Evolutionary conservation across 2,329 filamentous ascomycete genomes (phyloP), one percentile per base, ranked within the genome.

Genomic region (Lomentospora prolificans): DNA sequence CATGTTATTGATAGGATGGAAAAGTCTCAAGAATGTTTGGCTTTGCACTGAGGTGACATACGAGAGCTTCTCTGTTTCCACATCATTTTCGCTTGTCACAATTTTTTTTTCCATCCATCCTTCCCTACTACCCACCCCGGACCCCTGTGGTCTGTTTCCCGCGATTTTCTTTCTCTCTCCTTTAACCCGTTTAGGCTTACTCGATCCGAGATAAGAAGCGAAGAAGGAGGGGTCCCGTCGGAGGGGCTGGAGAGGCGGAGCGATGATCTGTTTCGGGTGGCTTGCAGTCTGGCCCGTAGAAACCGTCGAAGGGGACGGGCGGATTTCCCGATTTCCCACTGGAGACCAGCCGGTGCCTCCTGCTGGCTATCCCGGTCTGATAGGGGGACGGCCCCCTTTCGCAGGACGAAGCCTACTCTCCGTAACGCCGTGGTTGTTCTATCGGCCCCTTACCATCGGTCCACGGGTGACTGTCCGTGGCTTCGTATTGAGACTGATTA

Each of bases 181-280:
- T 25, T 25, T 48, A 41, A n/a, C 36, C 36, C 36, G 36, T 41
- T 41, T n/a, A 41, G 36, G 36, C 36, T 41, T 41, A 10, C 36
- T 41, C 36, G 36, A 17, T 41, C 36, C 36, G 36, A 41, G 36
- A 41, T 8, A 41, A 41, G n/a, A 41, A 17, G 36, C 36, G 36
- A 41, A 22, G 44, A 22, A 10, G 36, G 36, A 17, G 4, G 30
- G 7, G 6, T 6, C 6, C 12, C 6, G 6, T 22, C 17, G 44
- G 17, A 17, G 44, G 44, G 44, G 44, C 44, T 48, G 44, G 44
- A 22, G 44, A n/a, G 44, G 10, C 44, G 44, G 44, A 48, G 17
- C 44, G 44, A 48, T 22, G 44, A 48, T 48, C 44, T 48, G 44
- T 48, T 48, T 48, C 44, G 44, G 22, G 44, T 48, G 44, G 44